Conservation (phyloP, 306 rosid species). For the Spatholobus suberectus region DNA sequence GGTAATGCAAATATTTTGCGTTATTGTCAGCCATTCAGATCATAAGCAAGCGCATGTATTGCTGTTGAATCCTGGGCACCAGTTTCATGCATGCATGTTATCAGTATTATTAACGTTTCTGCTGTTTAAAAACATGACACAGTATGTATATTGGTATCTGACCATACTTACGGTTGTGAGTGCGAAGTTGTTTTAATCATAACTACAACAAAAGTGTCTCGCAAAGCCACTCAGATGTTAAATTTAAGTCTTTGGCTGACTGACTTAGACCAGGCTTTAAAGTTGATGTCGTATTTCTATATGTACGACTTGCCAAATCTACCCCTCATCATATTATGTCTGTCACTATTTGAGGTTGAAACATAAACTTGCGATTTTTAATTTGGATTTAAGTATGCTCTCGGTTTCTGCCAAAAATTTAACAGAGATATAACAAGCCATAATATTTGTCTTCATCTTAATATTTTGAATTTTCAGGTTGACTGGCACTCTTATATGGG, state of each 20-base stretch:
- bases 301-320: neutral
- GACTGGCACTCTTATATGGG: neutral
- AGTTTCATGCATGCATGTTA: constrained; percentile 34
- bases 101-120: constrained; percentile 28
- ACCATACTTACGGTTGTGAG: constrained; percentile 39
- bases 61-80: constrained; percentile 42
- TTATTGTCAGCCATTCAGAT: constrained; percentile 61
- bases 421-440: neutral
- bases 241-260: constrained; percentile 19
- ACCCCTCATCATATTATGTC: neutral
- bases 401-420: neutral
- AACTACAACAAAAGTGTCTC: constrained; percentile 6
- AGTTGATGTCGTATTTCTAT: constrained; percentile 8
- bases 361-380: constrained; percentile 24
- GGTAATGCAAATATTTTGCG: constrained; percentile 54
- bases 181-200: constrained; percentile 23
- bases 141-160: constrained; percentile 40
- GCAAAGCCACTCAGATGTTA: constrained; percentile 32
- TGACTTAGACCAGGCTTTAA: constrained; percentile 20
- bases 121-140: constrained; percentile 33
- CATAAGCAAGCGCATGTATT: constrained; percentile 45
- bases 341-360: constrained; percentile 17
- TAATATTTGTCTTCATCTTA: neutral
- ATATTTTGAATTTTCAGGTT: constrained; percentile 17
- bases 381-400: neutral